Conservation (phyloP, 1,139 yeast species). For the Yamadazyma spencermartinsiae region DNA sequence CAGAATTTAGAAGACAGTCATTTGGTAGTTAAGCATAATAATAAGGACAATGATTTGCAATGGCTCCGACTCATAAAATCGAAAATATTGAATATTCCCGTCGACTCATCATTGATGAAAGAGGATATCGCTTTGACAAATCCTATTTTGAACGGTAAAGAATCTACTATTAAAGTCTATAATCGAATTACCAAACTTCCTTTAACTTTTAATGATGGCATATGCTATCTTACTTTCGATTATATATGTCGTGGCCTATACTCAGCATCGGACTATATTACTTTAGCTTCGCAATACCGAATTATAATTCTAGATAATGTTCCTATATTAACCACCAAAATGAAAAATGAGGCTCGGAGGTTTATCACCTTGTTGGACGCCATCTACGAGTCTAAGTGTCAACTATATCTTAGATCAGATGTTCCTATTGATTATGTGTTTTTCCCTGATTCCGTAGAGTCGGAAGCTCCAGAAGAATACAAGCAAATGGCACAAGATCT, state of each 20-base stretch:
- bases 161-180: slow-evolving; percentile 50
- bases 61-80: slow-evolving; percentile 39
- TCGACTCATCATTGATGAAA: slow-evolving; percentile 16
- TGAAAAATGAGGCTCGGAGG: slow-evolving; percentile 69
- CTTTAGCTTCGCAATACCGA: slow-evolving; percentile 59
- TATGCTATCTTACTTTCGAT: slow-evolving; percentile 53
- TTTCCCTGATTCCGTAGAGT: slow-evolving; percentile 50
- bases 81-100: slow-evolving; percentile 19
- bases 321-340: slow-evolving; percentile 56
- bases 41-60: slow-evolving; percentile 23
- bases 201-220: slow-evolving; percentile 34
- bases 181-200: slow-evolving; percentile 55
- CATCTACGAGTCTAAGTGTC: slow-evolving; percentile 65
- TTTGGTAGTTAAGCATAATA: slow-evolving; percentile 31
- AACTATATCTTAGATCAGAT: slow-evolving; percentile 52
- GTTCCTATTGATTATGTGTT: slow-evolving; percentile 53
- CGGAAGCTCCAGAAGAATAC: slow-evolving; percentile 18
- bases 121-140: slow-evolving; percentile 7
- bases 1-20: slow-evolving; percentile 18
- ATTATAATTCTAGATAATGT: slow-evolving; percentile 61
- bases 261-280: slow-evolving; percentile 70
- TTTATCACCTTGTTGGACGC: slow-evolving; percentile 70
- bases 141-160: slow-evolving; percentile 20
- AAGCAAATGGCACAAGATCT: slow-evolving; percentile 15
- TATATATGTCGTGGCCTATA: slow-evolving; percentile 59